Evolutionary conservation across 176 grass and related monocot species (phyloP).

Genomic region (Avena eriantha): DNA sequence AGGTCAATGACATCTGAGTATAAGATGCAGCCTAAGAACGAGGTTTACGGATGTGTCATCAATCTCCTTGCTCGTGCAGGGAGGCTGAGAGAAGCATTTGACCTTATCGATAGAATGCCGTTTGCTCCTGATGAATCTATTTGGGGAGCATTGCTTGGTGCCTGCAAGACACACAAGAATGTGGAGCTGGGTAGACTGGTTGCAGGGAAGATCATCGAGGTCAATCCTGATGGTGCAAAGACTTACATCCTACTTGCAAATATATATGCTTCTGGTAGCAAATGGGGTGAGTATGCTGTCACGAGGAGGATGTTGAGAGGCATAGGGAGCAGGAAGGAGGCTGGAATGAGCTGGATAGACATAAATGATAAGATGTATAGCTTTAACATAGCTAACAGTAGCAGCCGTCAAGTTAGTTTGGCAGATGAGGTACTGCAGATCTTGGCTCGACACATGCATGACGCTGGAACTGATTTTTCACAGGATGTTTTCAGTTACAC

Average conservation of each 20-base stretch:
- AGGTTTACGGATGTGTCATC: constrained; percentile 55
- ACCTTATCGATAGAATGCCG: constrained; percentile 51
- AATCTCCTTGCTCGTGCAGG: constrained; percentile 63
- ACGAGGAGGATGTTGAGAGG: constrained; percentile 52
- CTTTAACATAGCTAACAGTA: constrained; percentile 60
- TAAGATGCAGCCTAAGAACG: constrained; percentile 55
- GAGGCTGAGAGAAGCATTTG: constrained; percentile 51
- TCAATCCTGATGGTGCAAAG: constrained; percentile 50
- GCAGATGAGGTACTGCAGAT: constrained; percentile 48
- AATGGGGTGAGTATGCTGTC: constrained; percentile 62
- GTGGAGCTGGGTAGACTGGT: constrained; percentile 49
- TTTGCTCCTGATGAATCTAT: constrained; percentile 66
- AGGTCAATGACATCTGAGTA: constrained; percentile 56
- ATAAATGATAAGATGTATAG: constrained; percentile 48
- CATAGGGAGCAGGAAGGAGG: constrained; percentile 52
- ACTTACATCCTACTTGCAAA: constrained; percentile 61
- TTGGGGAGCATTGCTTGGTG: constrained; percentile 64
- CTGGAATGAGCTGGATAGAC: constrained; percentile 64
- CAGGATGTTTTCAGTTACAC: constrained; percentile 28
- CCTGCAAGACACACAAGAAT: constrained; percentile 67
- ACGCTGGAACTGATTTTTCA: constrained; percentile 17
- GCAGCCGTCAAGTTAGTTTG: constrained; percentile 49
- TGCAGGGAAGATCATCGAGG: constrained; percentile 60
- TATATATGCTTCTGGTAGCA: constrained; percentile 64
- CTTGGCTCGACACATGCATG: constrained; percentile 62